Conservation (phyloP, 176 grass and related monocot genomes). For the Aegilops sharonensis region DNA sequence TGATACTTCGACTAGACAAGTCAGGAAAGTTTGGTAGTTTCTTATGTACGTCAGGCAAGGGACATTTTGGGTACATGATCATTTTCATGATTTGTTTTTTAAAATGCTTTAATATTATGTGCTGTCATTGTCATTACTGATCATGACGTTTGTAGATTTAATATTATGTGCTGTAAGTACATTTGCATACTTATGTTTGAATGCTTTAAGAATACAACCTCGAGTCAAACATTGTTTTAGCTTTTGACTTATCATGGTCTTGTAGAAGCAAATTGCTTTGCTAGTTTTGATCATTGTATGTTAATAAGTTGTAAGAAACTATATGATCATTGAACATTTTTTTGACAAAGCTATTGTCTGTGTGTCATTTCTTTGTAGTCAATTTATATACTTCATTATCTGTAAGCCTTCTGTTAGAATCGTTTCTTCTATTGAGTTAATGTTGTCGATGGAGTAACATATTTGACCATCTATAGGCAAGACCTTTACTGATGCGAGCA, state of each 20-base stretch:
- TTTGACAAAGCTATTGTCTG: background rate
- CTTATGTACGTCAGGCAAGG: background rate
- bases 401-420: background rate
- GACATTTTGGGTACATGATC: background rate
- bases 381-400: background rate
- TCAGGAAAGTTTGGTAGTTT: background rate
- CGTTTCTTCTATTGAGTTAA: background rate
- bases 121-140: background rate
- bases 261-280: background rate
- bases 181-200: background rate
- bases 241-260: background rate
- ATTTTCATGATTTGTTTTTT: constrained; percentile 4
- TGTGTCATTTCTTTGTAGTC: background rate
- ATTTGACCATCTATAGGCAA: constrained; percentile 59
- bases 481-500: constrained; percentile 69
- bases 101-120: background rate
- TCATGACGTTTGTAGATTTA: background rate
- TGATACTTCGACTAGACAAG: background rate
- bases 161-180: background rate
- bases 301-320: background rate
- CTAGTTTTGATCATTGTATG: background rate
- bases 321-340: background rate
- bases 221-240: background rate
- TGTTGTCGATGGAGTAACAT: background rate
- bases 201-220: background rate